These are phyloP conservation scores for Podospora fimiseda DNA, from an alignment of 495 filamentous ascomycete species.

Conservation along the genomic window DNA sequence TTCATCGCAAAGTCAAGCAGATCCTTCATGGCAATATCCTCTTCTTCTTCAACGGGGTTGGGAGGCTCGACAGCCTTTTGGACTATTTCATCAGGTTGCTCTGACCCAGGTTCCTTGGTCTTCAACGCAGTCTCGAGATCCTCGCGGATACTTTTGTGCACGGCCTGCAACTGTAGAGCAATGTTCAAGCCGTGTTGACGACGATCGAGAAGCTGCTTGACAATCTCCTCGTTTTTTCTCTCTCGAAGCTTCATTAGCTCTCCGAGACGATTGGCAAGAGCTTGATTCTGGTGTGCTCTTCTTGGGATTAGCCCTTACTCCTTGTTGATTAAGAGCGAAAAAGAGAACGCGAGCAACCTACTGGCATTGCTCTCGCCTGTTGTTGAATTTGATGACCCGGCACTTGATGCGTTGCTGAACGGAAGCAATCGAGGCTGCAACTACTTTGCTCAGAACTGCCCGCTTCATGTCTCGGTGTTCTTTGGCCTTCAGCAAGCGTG, in stretches of 20 bases:
- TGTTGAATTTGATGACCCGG: slow-evolving; percentile 15
- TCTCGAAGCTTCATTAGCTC: slow-evolving; percentile 22
- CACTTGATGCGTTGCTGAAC: slow-evolving; percentile 16
- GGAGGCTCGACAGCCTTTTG: not conserved
- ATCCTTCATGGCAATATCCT: not conserved
- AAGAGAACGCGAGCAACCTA: not conserved
- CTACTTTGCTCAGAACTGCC: slow-evolving; percentile 12
- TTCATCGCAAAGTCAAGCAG: not conserved
- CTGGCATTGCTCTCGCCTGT: not conserved
- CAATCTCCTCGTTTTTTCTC: slow-evolving; percentile 12
- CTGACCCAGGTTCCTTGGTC: slow-evolving; percentile 1
- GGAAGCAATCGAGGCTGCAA: slow-evolving; percentile 6
- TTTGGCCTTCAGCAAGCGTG: slow-evolving; percentile 8
- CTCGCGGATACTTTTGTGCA: slow-evolving; percentile 20
- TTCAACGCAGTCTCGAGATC: slow-evolving; percentile 12
- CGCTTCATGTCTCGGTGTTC: slow-evolving; percentile 21
- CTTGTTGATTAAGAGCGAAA: not conserved
- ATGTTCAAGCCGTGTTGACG: slow-evolving; percentile 20
- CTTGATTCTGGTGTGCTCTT: too few species aligned
- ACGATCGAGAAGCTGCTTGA: slow-evolving; percentile 17
- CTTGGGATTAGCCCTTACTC: too few species aligned
- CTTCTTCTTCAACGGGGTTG: not conserved
- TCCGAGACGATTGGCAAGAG: slow-evolving; percentile 12
- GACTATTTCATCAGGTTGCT: not conserved
- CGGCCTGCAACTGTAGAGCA: slow-evolving; percentile 17